Conservation (phyloP, 2,329 filamentous ascomycete species). For the Aspergillus jensenii region DNA sequence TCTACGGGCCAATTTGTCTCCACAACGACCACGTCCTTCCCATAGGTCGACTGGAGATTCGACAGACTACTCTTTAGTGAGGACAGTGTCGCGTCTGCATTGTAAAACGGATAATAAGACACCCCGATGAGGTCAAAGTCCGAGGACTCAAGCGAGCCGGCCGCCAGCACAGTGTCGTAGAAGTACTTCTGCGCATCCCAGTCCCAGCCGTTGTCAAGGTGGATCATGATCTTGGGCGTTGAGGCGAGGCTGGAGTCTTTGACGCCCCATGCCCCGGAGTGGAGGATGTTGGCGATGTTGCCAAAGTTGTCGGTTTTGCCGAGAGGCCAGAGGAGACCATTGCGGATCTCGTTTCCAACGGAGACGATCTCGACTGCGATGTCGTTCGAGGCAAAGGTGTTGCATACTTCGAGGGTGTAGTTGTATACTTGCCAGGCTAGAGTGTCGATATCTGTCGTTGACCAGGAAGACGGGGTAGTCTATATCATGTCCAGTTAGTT, state of each 20-base stretch:
- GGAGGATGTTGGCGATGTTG: slow-evolving; percentile 64
- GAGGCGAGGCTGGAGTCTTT: slow-evolving; percentile 60
- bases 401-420: slow-evolving; percentile 64
- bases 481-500: slow-evolving; percentile 17
- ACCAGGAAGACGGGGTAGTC: slow-evolving; percentile 64
- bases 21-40: slow-evolving; percentile 67
- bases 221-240: slow-evolving; percentile 69
- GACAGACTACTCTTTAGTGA: slow-evolving; percentile 56
- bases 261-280: slow-evolving; percentile 64
- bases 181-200: slow-evolving; percentile 66
- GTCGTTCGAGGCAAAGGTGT: slow-evolving; percentile 58
- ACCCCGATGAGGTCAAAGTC: slow-evolving; percentile 73
- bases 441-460: slow-evolving; percentile 54
- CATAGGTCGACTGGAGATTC: slow-evolving; percentile 62
- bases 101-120: slow-evolving; percentile 73
- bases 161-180: slow-evolving; percentile 58
- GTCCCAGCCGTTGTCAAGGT: slow-evolving; percentile 74
- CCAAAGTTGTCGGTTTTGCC: slow-evolving; percentile 56
- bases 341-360: slow-evolving; percentile 72
- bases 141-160: slow-evolving; percentile 49
- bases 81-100: slow-evolving; percentile 57
- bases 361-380: slow-evolving; percentile 63
- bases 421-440: slow-evolving; percentile 65
- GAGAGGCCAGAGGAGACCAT: slow-evolving; percentile 66
- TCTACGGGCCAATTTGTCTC: slow-evolving; percentile 70